Base-by-base conservation (phyloP, 306 rosid species). In the Rosa multiflora region DNA sequence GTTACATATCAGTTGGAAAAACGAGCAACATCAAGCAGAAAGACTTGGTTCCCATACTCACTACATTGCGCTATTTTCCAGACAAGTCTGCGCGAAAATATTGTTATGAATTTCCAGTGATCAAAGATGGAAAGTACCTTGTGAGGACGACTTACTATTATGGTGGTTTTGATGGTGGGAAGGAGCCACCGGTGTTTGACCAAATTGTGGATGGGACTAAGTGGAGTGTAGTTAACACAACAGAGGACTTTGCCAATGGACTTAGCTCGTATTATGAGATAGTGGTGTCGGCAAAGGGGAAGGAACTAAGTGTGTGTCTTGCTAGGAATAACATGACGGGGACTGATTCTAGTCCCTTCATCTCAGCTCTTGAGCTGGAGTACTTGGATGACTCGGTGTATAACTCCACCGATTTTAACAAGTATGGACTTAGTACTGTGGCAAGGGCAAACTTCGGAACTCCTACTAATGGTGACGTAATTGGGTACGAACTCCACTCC, bases 121-220 rank as follows among this genome's bases (percentile, higher is more conserved):
- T 73, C 70, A 81, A 82, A 75, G 90, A 88, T 4, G 85, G 81
- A 11, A 89, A 89, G 58, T 94, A 92, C 80, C 81, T 92, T 0
- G 87, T 94, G 43, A 83, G 83, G 78, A 91, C 95, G 9, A 74
- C 89, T 23, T 94, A 83, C 77, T 94, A 89, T 73, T 94, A 92
- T 72, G 99, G 99, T 11, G 83, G 85, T 32, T 91, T 83, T 76
- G 97, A 94, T 66, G 99, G 93, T 37, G 88, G 89, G 61, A 76
- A 83, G 4, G 79, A 76, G 72, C 99, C 99, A 1, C 97, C 99
- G 8, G 93, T 94, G 61, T 94, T 94, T 10, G 95, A 94, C 56
- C 99, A 91, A 83, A 89, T 94, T 20, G 84, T 94, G 23, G 95
- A 88, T 9, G 99, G 99, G 82, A 94, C 97, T 0, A 81, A 67